These are phyloP conservation scores for Eucalyptus rudis DNA, from an alignment of 345 rosid species.

Conservation along the genomic window DNA sequence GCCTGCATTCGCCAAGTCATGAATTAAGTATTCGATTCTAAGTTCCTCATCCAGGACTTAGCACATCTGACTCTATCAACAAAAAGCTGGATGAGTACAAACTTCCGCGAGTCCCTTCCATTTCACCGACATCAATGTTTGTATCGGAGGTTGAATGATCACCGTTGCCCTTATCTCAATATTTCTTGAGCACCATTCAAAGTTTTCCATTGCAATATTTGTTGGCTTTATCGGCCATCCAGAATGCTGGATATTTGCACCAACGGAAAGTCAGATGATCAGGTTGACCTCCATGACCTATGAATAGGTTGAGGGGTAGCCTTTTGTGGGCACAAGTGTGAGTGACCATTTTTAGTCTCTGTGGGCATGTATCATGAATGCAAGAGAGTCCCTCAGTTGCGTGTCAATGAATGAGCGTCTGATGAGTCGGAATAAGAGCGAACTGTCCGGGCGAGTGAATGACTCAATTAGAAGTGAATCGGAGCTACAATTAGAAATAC, in stretches of 20 bases:
- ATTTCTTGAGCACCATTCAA: neutral
- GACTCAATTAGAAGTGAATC: neutral
- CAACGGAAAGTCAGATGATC: neutral
- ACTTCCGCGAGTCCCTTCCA: neutral
- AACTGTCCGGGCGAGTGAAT: neutral
- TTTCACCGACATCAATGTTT: neutral
- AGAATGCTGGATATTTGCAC: neutral
- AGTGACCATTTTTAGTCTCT: neutral
- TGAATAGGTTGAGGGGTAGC: neutral
- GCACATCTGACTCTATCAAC: neutral
- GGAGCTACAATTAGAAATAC: neutral
- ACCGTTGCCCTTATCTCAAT: neutral
- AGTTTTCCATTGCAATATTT: neutral
- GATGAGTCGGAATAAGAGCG: neutral
- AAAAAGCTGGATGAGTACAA: neutral
- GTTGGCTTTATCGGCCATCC: neutral
- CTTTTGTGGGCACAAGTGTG: neutral
- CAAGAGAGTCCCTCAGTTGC: neutral
- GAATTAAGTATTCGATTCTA: neutral
- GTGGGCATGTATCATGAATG: neutral
- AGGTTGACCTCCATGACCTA: neutral
- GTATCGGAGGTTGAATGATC: neutral
- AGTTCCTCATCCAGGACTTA: neutral
- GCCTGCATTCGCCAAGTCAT: conserved; percentile 26
- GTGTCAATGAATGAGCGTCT: neutral